Conservation (phyloP, 192 early-diverging fungal species). For the Podila epigama region DNA sequence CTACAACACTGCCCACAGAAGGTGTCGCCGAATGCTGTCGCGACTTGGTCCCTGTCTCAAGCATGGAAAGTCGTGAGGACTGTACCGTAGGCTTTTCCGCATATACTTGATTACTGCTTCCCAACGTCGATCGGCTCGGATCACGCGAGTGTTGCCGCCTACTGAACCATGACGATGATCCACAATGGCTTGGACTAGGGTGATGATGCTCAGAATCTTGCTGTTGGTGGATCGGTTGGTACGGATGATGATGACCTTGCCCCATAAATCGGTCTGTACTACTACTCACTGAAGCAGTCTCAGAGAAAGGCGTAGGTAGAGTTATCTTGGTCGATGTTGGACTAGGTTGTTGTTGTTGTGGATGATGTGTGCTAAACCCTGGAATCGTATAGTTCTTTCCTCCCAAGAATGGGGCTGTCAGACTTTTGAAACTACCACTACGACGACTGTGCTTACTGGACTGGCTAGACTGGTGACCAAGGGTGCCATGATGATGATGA, state of each 20-base stretch:
- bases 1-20: not conserved
- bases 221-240: conserved; percentile 3
- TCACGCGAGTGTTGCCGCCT: conserved; percentile 13
- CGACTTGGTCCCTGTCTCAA: not conserved
- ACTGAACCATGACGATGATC: conserved; percentile 6
- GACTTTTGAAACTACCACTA: not conserved
- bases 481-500: no score
- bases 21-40: not conserved
- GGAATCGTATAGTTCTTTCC: conserved; percentile 26
- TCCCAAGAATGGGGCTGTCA: conserved; percentile 12
- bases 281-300: no score
- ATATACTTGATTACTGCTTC: not conserved
- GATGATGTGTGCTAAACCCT: conserved; percentile 5
- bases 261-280: no score
- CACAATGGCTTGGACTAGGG: conserved; percentile 9
- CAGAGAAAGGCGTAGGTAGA: no score
- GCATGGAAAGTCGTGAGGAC: not conserved
- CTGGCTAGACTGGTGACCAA: conserved; percentile 2
- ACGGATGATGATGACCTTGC: no score
- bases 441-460: conserved; percentile 1
- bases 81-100: not conserved
- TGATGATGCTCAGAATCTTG: conserved; percentile 11
- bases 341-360: no score
- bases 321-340: no score
- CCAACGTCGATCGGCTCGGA: conserved; percentile 16